A percentile compares a stretch with the other conserved stretches of the same genome.
Evolutionary conservation across 1,284 basidiomycete species (phyloP).

Genomic region (Puccinia horiana): DNA sequence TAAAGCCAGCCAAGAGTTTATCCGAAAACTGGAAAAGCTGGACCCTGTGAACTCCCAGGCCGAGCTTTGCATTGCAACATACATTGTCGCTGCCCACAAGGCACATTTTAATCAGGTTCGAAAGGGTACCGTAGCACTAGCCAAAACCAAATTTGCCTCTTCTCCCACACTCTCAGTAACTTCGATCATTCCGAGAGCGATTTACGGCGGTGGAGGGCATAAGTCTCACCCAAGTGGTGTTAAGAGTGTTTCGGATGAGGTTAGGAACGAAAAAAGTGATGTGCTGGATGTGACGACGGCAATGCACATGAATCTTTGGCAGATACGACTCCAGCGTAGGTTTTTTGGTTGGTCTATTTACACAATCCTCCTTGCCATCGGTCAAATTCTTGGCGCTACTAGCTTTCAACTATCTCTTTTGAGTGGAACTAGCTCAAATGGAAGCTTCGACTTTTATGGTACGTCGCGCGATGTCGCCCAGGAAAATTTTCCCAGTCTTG

Average conservation of each 20-base stretch:
- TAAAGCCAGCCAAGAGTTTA: constrained; percentile 83
- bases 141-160: constrained; percentile 15
- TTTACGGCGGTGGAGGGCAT: not conserved
- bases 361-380: constrained; percentile 79
- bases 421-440: constrained; percentile 78
- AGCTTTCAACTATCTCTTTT: constrained; percentile 90
- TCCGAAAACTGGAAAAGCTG: constrained; percentile 76
- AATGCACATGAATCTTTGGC: constrained; percentile 40
- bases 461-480: not conserved
- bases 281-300: constrained; percentile 14
- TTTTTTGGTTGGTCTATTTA: constrained; percentile 78
- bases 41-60: constrained; percentile 81
- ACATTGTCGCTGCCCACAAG: constrained; percentile 83
- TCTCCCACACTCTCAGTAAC: constrained; percentile 24
- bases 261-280: not conserved
- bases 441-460: constrained; percentile 75
- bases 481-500: too few species aligned
- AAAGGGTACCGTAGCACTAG: constrained; percentile 22
- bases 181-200: not conserved
- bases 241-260: not conserved
- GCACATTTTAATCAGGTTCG: constrained; percentile 80
- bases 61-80: constrained; percentile 86
- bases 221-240: not conserved
- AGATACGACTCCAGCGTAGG: constrained; percentile 34
- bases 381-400: constrained; percentile 79